phyloP scores from a whole-genome alignment of 1,139 yeast genomes.

The Yamadazyma blattariae region DNA sequence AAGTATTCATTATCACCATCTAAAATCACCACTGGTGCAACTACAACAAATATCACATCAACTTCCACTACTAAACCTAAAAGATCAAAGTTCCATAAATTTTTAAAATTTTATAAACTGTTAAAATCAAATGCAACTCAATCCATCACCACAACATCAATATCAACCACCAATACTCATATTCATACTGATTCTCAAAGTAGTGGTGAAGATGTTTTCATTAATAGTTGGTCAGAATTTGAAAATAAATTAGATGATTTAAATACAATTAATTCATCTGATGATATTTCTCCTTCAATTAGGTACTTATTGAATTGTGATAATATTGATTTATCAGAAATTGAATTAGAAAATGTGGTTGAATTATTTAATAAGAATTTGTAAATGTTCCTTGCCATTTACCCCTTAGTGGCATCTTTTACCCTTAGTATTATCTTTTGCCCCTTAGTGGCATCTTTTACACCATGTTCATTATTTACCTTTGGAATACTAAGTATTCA shows the following conservation, averaged over 20 bases:
- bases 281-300: slow-evolving; percentile 2
- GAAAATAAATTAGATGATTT: slow-evolving; percentile 1
- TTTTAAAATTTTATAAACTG: no score
- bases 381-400: neutral
- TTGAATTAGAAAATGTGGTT: neutral
- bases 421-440: neutral
- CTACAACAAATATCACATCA: no score
- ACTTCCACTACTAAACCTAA: no score
- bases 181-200: no score
- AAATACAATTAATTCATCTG: neutral
- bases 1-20: no score
- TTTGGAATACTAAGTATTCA: neutral
- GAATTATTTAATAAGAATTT: neutral
- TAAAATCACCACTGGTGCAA: no score
- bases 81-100: no score
- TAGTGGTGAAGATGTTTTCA: no score
- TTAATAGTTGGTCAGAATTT: neutral
- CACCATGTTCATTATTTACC: neutral
- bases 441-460: neutral
- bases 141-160: no score
- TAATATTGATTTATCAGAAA: neutral
- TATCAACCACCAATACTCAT: no score
- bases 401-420: no score
- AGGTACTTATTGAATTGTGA: neutral
- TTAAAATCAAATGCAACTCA: no score